phyloP scores from a whole-genome alignment of 441 rosid genomes.

The Erodium moschatum region DNA sequence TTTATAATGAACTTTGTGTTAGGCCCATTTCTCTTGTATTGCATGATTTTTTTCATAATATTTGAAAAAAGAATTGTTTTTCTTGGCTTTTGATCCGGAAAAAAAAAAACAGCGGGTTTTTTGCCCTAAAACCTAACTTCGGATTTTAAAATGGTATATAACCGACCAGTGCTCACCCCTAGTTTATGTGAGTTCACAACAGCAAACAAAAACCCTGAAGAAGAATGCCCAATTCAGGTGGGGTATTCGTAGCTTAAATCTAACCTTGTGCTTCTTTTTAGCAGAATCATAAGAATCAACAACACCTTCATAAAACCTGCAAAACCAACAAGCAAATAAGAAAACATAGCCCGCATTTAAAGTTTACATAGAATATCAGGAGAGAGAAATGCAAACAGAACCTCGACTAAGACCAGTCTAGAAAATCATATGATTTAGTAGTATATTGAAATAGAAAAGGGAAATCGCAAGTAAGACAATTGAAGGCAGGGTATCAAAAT shows the following conservation, averaged over 20 bases:
- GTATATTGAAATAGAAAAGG: background rate
- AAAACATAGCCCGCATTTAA: background rate
- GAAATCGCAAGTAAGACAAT: background rate
- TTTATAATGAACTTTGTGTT: no score
- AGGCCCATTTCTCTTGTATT: no score
- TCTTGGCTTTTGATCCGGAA: no score
- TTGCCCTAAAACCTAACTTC: no score
- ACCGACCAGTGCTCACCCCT: no score
- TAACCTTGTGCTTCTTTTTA: conserved; percentile 79
- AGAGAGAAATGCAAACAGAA: background rate
- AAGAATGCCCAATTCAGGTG: background rate
- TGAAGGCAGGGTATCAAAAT: background rate
- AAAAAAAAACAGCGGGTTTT: no score
- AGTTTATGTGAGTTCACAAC: background rate
- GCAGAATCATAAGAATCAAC: conserved; percentile 49
- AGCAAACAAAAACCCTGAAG: conserved; percentile 7
- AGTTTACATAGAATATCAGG: background rate
- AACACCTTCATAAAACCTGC: conserved; percentile 74
- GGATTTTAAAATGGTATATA: no score
- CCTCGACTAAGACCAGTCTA: background rate
- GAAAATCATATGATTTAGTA: background rate
- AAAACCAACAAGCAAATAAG: conserved; percentile 16
- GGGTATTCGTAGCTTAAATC: conserved; percentile 15
- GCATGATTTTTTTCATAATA: no score
- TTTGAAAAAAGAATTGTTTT: no score